These are phyloP conservation scores for Bjerkandera adusta DNA, from an alignment of 1,284 basidiomycete genomes.

Conservation along the genomic window DNA sequence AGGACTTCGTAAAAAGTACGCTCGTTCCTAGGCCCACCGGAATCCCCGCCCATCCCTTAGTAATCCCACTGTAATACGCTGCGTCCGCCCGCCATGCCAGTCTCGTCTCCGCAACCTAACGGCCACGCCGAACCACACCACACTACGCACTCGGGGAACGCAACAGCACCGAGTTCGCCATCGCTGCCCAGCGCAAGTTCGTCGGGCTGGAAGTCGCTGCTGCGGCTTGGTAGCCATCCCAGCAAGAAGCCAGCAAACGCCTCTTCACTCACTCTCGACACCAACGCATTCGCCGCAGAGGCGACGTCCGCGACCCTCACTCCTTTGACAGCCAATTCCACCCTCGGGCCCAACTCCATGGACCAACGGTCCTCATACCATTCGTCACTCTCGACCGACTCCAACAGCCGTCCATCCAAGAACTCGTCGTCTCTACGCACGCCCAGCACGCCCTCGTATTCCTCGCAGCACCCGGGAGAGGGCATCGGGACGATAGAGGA, in stretches of 20 bases:
- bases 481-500: conserved; percentile 13
- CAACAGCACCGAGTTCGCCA: conserved; percentile 5
- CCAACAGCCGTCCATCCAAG: conserved; percentile 39
- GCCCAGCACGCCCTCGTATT: conserved; percentile 31
- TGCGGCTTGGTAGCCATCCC: conserved; percentile 49
- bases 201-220: conserved; percentile 57
- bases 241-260: conserved; percentile 43
- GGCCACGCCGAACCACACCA: conserved; percentile 14
- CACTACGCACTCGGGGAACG: conserved; percentile 6
- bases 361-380: conserved; percentile 69
- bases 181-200: conserved; percentile 15
- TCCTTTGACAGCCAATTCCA: conserved; percentile 43
- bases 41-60: conserved; percentile 5
- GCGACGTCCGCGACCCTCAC: conserved; percentile 32
- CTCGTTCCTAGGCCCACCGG: conserved; percentile 4
- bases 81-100: conserved; percentile 10
- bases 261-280: conserved; percentile 35
- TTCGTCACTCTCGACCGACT: conserved; percentile 70
- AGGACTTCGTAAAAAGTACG: conserved; percentile 12
- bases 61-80: conserved; percentile 11
- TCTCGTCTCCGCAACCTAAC: conserved; percentile 13
- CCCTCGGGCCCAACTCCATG: conserved; percentile 45
- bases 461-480: conserved; percentile 20
- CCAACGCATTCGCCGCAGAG: conserved; percentile 35
- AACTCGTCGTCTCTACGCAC: conserved; percentile 22